Base-by-base conservation (phyloP, 2,329 filamentous ascomycete genomes). In the Clonostachys chloroleuca region DNA sequence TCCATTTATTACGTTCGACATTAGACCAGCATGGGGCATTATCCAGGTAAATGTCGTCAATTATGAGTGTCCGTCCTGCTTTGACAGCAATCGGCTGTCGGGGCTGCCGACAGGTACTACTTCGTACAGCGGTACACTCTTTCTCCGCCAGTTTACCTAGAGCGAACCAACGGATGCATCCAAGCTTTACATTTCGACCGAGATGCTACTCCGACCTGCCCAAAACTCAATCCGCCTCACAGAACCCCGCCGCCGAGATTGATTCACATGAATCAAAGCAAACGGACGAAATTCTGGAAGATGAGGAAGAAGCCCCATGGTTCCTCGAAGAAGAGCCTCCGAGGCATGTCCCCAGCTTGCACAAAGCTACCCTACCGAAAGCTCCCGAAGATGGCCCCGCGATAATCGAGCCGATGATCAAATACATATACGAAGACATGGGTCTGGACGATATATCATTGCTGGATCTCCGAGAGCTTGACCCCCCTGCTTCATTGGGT, bases 401-500 rank as follows among this genome's bases (percentile, higher is more conserved):
- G 1, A 74, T 96, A 14, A 74, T 96, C 6, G 67, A 79, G 24
- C 78, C 84, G 4, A 75, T 97, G 46, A 72, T 97, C 33, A 76
- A 90, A 52, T 89, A 91, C 60, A 76, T 90, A 2, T 91, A 89
- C 7, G 81, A 92, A 50, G 88, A 95, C 33, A 82, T 96, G 55
- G 94, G 94, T 35, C 73, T 99, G 39, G 90, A 96, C 61, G 81
- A 91, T 48, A 73, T 99, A 42, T 77, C 77, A 2, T 68, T 99
- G 6, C 74, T 96, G 43, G 94, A 99, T 60, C 75, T 99, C 34
- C 89, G 94, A 48, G 72, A 81, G 36, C 76, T 97, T 44, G 88
- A 96, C 56, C 91, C 92, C 1, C 88, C 92, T 0, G 85, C 92
- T 1, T 92, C 92, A 0, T 77, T 99, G 2, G 94, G 94, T 2